These are phyloP conservation scores for Tephrocybe rancida DNA, from an alignment of 768 basidiomycete genomes.

Conservation along the genomic window DNA sequence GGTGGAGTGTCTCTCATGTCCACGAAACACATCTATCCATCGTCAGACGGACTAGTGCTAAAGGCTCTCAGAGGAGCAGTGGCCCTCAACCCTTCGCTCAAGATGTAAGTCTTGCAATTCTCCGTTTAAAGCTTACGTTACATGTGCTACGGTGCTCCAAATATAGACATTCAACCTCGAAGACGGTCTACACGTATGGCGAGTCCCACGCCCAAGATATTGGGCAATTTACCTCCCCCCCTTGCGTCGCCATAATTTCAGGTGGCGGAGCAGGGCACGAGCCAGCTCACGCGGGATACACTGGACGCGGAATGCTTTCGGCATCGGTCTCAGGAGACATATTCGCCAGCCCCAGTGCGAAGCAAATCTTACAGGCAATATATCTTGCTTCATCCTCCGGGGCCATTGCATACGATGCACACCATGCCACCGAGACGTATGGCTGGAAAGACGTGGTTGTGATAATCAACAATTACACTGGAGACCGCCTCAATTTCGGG, in stretches of 20 bases:
- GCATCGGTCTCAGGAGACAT: conserved; percentile 64
- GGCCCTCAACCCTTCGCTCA: conserved; percentile 39
- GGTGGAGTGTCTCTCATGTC: conserved; percentile 30
- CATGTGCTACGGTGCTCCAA: background rate
- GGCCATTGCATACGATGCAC: background rate
- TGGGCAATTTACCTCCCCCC: background rate
- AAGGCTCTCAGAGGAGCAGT: conserved; percentile 44
- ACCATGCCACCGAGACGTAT: background rate
- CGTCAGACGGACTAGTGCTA: conserved; percentile 43
- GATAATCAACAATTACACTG: conserved; percentile 52
- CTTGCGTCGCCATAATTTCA: conserved; percentile 42
- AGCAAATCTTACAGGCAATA: conserved; percentile 53
- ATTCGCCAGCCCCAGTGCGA: conserved; percentile 64
- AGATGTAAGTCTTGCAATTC: conserved; percentile 31
- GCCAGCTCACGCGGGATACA: conserved; percentile 59
- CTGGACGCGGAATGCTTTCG: conserved; percentile 56
- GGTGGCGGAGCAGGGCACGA: conserved; percentile 63
- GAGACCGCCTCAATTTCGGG: conserved; percentile 61
- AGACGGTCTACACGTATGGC: conserved; percentile 33
- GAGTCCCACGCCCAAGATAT: conserved; percentile 13
- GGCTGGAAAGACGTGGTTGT: conserved; percentile 34
- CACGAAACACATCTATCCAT: conserved; percentile 43
- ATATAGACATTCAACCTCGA: conserved; percentile 36
- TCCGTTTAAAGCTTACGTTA: background rate
- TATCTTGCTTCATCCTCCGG: conserved; percentile 42